Conservation (phyloP, 257 asterid genomes). For the Verbena officinalis region DNA sequence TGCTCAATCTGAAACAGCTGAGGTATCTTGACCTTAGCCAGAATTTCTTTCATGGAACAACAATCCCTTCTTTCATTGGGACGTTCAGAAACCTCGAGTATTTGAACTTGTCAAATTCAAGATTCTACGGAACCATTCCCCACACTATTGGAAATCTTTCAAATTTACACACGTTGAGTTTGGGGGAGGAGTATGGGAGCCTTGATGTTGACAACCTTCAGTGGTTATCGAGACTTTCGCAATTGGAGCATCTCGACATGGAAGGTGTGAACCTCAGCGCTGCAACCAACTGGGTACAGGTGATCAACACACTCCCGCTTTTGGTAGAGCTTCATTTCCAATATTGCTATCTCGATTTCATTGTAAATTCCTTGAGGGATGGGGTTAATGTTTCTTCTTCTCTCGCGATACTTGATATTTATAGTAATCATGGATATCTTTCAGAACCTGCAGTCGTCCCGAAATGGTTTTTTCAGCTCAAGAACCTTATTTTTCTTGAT, state of each 20-base stretch:
- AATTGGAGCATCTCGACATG: background rate
- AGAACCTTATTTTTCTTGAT: slow-evolving; percentile 5
- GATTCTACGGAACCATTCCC: background rate
- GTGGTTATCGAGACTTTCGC: background rate
- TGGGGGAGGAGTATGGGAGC: background rate
- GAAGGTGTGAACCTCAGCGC: background rate
- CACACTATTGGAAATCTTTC: background rate
- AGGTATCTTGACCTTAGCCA: background rate
- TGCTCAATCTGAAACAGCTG: slow-evolving; percentile 2
- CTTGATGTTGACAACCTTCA: background rate
- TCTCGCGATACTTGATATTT: slow-evolving; percentile 1
- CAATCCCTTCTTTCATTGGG: background rate
- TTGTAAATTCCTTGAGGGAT: background rate
- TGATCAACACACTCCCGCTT: background rate
- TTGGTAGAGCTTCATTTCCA: background rate
- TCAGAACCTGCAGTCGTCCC: background rate
- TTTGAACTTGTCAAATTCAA: background rate
- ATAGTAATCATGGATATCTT: background rate
- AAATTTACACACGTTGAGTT: background rate
- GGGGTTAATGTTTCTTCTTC: background rate
- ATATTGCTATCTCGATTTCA: background rate
- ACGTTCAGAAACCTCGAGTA: background rate
- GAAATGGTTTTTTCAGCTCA: slow-evolving; percentile 14
- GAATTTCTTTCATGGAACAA: background rate
- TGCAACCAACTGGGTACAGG: background rate